Conservation (phyloP, 352 stramenopile genomes). For the Pelagophyceae sp. region DNA sequence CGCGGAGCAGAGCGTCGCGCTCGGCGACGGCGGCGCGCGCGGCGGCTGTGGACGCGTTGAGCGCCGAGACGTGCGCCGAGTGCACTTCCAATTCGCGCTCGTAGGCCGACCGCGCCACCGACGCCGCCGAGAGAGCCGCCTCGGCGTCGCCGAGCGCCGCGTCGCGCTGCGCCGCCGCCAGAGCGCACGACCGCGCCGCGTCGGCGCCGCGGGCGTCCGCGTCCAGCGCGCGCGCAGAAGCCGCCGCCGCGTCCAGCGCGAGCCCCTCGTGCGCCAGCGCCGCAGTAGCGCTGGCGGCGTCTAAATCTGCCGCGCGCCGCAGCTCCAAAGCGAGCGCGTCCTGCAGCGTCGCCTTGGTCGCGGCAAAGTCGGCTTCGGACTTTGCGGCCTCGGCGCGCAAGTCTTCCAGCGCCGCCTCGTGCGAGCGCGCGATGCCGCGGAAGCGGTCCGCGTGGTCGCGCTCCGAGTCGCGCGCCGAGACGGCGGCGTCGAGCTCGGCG, state of each 20-base stretch:
- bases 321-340: not conserved
- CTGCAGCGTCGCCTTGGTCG: not conserved
- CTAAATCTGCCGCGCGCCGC: not conserved
- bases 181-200: not conserved
- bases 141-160: not conserved
- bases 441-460: not conserved
- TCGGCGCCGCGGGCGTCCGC: not conserved
- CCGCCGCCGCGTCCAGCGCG: not conserved
- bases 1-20: not conserved
- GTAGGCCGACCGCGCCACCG: conserved; percentile 3
- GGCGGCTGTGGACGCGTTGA: conserved; percentile 13
- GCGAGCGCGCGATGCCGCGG: not conserved
- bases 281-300: not conserved
- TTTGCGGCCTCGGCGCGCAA: not conserved
- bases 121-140: not conserved
- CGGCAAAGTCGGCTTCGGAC: no score
- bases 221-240: not conserved
- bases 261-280: not conserved
- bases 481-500: conserved; percentile 1
- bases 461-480: conserved; percentile 6
- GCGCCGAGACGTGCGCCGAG: conserved; percentile 8
- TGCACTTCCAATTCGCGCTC: conserved; percentile 15
- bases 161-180: not conserved
- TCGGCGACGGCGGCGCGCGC: not conserved
- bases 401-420: conserved; percentile 1